Conservation (phyloP, 192 early-diverging fungal species). For the Coemansia sp. region DNA sequence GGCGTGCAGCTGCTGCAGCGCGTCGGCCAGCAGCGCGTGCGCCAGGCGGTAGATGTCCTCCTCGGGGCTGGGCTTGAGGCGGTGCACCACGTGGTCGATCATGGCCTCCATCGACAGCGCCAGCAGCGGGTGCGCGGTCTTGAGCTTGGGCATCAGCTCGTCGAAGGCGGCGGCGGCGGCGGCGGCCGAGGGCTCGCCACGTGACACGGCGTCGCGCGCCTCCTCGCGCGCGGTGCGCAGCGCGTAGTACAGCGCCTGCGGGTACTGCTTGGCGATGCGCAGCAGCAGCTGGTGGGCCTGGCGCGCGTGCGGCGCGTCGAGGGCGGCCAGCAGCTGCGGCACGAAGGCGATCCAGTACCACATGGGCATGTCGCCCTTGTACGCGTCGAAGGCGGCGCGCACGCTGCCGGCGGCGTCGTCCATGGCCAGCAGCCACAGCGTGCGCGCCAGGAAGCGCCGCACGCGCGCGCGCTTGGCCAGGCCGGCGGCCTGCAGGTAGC, state of each 20-base stretch:
- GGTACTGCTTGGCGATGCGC: slow-evolving; percentile 88
- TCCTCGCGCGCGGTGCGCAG: slow-evolving; percentile 93
- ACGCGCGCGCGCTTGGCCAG: slow-evolving; percentile 83
- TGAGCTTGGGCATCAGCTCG: slow-evolving; percentile 91
- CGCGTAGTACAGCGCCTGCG: slow-evolving; percentile 90
- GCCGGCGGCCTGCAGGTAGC: slow-evolving; percentile 92
- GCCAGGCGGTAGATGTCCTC: slow-evolving; percentile 98
- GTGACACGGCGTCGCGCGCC: slow-evolving; percentile 38
- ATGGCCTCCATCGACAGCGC: slow-evolving; percentile 97
- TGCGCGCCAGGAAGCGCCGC: slow-evolving; percentile 85
- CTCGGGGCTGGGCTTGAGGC: slow-evolving; percentile 90
- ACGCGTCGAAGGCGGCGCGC: slow-evolving; percentile 77
- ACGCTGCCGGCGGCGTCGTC: slow-evolving; percentile 77
- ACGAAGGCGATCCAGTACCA: slow-evolving; percentile 99
- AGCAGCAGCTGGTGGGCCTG: slow-evolving; percentile 81
- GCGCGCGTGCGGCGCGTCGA: slow-evolving; percentile 68
- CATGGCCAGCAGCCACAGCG: slow-evolving; percentile 92
- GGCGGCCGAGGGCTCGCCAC: slow-evolving; percentile 15
- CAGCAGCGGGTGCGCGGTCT: slow-evolving; percentile 91
- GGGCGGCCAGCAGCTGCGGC: slow-evolving; percentile 83
- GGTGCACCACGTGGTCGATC: slow-evolving; percentile 94
- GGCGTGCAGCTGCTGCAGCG: slow-evolving; percentile 62
- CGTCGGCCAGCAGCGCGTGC: slow-evolving; percentile 88
- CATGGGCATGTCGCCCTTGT: slow-evolving; percentile 85
- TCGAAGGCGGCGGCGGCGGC: slow-evolving; percentile 51